phyloP scores from a whole-genome alignment of 1,284 basidiomycete species.

The Ustilago esculenta region DNA sequence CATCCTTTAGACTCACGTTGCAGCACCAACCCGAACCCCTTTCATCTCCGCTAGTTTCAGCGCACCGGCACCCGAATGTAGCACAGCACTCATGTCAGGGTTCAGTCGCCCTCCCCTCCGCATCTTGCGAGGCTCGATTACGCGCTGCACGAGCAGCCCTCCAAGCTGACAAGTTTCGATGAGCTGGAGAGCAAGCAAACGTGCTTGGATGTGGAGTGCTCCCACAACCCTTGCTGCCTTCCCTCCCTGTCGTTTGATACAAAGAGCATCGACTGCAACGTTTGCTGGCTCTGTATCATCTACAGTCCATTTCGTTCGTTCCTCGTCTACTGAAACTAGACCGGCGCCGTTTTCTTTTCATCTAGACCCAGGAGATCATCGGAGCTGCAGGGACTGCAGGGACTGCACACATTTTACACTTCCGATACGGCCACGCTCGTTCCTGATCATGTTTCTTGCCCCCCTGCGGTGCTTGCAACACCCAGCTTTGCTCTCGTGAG shows the following conservation, averaged over 20 bases:
- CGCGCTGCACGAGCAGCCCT: no score
- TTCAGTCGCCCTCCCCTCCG: background rate
- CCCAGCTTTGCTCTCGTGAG: background rate
- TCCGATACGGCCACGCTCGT: constrained; percentile 7
- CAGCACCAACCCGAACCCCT: constrained; percentile 8
- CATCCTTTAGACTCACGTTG: constrained; percentile 27
- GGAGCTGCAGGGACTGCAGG: constrained; percentile 1
- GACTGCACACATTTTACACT: background rate
- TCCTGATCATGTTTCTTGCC: constrained; percentile 11
- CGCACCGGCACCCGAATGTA: no score
- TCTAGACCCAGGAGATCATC: background rate
- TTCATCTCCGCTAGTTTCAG: constrained; percentile 11
- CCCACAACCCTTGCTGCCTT: no score
- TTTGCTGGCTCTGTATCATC: no score
- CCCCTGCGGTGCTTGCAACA: background rate
- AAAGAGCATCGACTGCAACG: no score
- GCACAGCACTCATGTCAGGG: no score
- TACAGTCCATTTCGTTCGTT: background rate
- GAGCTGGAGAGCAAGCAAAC: no score
- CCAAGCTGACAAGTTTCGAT: no score
- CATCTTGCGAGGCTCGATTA: no score
- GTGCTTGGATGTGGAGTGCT: no score
- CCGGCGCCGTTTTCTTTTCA: background rate
- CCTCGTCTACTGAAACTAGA: no score
- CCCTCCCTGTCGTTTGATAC: no score